Evolutionary conservation across 768 basidiomycete genomes (phyloP).

Genomic region (Kwoniella sp.): DNA sequence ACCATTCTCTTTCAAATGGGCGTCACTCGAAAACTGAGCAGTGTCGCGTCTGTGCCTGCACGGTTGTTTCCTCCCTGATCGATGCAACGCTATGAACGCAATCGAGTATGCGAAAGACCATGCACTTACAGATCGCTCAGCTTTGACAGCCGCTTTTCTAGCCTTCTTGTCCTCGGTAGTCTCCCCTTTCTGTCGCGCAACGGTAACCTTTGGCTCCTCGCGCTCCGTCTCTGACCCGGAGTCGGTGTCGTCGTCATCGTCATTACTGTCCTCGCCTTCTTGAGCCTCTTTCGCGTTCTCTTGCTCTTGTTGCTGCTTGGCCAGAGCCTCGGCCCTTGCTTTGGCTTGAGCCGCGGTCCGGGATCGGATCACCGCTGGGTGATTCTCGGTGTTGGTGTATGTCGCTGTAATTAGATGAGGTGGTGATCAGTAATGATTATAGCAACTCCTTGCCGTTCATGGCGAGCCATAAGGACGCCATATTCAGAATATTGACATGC

Average conservation of each 20-base stretch:
- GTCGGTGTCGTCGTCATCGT: slow-evolving; percentile 39
- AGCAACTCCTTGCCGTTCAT: too few relatives aligned
- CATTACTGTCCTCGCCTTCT: slow-evolving; percentile 58
- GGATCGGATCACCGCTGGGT: slow-evolving; percentile 81
- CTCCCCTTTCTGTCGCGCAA: slow-evolving; percentile 75
- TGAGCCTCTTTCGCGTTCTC: slow-evolving; percentile 72
- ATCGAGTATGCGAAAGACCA: not conserved
- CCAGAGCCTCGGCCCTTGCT: slow-evolving; percentile 50
- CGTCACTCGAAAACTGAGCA: too few relatives aligned
- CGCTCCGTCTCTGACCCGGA: slow-evolving; percentile 55
- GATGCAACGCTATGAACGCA: too few relatives aligned
- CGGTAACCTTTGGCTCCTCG: slow-evolving; percentile 59
- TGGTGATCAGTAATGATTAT: too few relatives aligned
- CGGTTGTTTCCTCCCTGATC: too few relatives aligned
- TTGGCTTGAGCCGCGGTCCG: slow-evolving; percentile 58
- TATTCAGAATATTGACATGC: not conserved
- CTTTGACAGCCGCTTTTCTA: slow-evolving; percentile 59
- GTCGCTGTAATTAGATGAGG: slow-evolving; percentile 62
- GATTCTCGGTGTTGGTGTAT: slow-evolving; percentile 96
- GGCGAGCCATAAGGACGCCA: not conserved
- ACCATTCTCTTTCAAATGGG: too few relatives aligned
- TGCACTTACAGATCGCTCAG: slow-evolving; percentile 55
- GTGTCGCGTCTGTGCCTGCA: not conserved
- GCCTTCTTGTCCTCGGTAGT: slow-evolving; percentile 60
- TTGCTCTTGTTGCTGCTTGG: slow-evolving; percentile 48